Percentiles rank a stretch among this genome's conserved stretches.
phyloP scores from a whole-genome alignment of 768 basidiomycete genomes.

The Harrya chromipes region DNA sequence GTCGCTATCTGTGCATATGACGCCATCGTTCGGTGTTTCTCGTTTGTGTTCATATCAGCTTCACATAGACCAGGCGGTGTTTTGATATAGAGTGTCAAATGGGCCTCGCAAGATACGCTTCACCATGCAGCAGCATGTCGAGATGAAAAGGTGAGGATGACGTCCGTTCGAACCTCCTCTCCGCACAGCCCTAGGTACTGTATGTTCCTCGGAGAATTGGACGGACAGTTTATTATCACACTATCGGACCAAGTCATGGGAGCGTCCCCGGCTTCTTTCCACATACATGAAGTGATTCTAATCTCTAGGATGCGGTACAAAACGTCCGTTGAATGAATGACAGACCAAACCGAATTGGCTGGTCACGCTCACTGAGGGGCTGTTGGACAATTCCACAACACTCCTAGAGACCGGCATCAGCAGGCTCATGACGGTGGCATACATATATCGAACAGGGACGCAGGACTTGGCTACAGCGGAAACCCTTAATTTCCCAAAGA shows the following conservation, averaged over 20 bases:
- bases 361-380: background rate
- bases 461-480: too few species aligned
- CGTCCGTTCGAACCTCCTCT: background rate
- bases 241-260: constrained; percentile 6
- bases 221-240: constrained; percentile 15
- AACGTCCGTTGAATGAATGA: background rate
- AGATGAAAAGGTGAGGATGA: constrained; percentile 2
- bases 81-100: background rate
- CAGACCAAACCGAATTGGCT: background rate
- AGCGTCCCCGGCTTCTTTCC: constrained; percentile 4
- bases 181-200: constrained; percentile 1
- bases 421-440: too few species aligned
- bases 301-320: background rate
- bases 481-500: background rate
- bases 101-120: constrained; percentile 9
- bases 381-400: too few species aligned
- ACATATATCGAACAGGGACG: too few species aligned
- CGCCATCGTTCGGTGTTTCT: constrained; percentile 12
- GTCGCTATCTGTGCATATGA: constrained; percentile 5
- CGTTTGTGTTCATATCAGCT: constrained; percentile 11
- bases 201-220: constrained; percentile 19
- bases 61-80: background rate
- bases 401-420: too few species aligned
- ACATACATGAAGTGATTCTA: background rate
- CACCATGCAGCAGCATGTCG: background rate